Conservation (phyloP, 1,139 yeast genomes). For the Blastobotrys elegans region DNA sequence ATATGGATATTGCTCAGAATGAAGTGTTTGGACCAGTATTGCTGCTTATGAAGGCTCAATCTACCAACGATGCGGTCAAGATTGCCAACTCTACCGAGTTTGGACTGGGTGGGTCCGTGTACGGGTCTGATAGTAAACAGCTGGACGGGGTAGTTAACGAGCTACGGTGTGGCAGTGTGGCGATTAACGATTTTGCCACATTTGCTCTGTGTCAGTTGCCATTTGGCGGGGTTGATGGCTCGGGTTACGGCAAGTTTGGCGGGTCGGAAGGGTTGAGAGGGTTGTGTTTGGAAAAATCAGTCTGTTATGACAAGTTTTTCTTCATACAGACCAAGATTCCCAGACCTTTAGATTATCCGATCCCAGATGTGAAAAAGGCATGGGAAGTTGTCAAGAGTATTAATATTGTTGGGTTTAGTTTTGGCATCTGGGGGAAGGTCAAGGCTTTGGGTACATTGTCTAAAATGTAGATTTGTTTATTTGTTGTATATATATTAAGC, state of each 20-base stretch:
- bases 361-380: slow-evolving; percentile 70
- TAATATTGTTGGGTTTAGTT: slow-evolving; percentile 80
- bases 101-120: slow-evolving; percentile 89
- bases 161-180: slow-evolving; percentile 82
- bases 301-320: slow-evolving; percentile 78
- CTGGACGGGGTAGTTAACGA: slow-evolving; percentile 59
- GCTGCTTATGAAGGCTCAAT: slow-evolving; percentile 66
- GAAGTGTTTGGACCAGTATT: slow-evolving; percentile 94
- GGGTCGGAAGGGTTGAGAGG: slow-evolving; percentile 95
- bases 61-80: slow-evolving; percentile 63
- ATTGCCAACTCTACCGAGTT: slow-evolving; percentile 83
- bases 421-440: slow-evolving; percentile 60
- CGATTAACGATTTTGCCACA: slow-evolving; percentile 95
- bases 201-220: slow-evolving; percentile 93
- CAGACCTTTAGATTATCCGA: slow-evolving; percentile 84
- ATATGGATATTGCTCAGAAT: slow-evolving; percentile 75
- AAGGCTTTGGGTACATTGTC: slow-evolving; percentile 43
- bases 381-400: slow-evolving; percentile 82
- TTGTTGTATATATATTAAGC: not conserved
- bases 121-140: slow-evolving; percentile 53
- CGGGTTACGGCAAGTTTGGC: slow-evolving; percentile 96
- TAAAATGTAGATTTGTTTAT: slow-evolving; percentile 4
- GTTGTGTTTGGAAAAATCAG: slow-evolving; percentile 75
- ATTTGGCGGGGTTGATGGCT: slow-evolving; percentile 87
- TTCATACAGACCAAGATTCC: slow-evolving; percentile 78